phyloP scores from a whole-genome alignment of 1,284 basidiomycete species.

The Cryptococcus hybrid region DNA sequence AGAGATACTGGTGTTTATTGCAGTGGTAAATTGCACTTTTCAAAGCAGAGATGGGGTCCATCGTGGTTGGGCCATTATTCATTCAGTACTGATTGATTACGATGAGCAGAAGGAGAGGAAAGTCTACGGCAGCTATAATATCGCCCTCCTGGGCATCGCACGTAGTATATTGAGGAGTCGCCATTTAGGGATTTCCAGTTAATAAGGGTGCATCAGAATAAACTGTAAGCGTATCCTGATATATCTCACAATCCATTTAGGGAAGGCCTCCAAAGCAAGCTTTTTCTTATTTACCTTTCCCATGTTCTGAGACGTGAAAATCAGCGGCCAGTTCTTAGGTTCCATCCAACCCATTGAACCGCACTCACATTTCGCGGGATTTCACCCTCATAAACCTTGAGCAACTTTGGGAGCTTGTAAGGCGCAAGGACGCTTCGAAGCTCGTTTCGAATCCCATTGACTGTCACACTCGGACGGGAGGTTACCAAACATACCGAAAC shows the following conservation, averaged over 20 bases:
- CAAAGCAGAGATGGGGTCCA: too few relatives aligned
- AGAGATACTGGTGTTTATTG: too few relatives aligned
- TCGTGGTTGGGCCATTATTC: too few relatives aligned
- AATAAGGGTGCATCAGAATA: too few relatives aligned
- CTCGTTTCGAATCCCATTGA: conserved; percentile 23
- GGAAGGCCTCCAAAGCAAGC: conserved; percentile 24
- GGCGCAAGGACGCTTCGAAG: conserved; percentile 31
- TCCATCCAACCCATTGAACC: neutral
- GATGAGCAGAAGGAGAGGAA: too few relatives aligned
- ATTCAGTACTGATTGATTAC: too few relatives aligned
- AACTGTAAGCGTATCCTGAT: too few relatives aligned
- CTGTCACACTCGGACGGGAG: conserved; percentile 11
- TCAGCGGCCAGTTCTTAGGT: neutral
- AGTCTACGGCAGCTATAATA: too few relatives aligned
- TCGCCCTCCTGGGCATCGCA: too few relatives aligned
- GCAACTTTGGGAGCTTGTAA: conserved; percentile 41
- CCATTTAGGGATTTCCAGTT: too few relatives aligned
- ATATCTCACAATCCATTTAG: neutral
- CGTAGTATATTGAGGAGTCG: too few relatives aligned
- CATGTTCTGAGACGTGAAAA: conserved; percentile 18
- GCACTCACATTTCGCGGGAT: conserved; percentile 39
- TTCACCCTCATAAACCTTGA: conserved; percentile 31
- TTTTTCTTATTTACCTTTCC: conserved; percentile 35
- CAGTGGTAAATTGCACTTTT: too few relatives aligned
- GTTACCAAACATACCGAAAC: conserved; percentile 30